Conservation (phyloP, 805 yeast species). For the Yamadazyma phyllophila region DNA sequence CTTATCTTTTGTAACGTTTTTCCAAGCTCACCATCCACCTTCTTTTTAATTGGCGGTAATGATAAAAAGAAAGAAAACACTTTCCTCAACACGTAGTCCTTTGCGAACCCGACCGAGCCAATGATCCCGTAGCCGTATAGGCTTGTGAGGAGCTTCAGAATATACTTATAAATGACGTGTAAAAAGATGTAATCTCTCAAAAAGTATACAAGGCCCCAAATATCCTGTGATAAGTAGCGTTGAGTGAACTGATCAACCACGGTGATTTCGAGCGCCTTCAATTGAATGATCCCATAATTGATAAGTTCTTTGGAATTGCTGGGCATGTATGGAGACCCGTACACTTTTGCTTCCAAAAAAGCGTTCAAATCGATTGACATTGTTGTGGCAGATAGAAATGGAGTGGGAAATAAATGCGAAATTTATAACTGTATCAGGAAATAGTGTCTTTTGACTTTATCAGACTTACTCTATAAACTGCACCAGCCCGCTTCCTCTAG, state of each 20-base stretch:
- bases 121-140: conserved; percentile 40
- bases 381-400: too few relatives aligned
- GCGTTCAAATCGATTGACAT: neutral
- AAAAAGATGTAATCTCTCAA: conserved; percentile 23
- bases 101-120: conserved; percentile 23
- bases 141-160: conserved; percentile 1
- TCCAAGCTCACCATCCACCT: conserved; percentile 60
- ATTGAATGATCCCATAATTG: conserved; percentile 6
- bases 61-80: conserved; percentile 32
- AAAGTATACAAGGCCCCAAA: conserved; percentile 15
- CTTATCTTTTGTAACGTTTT: conserved; percentile 52
- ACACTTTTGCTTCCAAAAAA: conserved; percentile 14
- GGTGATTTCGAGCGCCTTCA: neutral
- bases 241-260: conserved; percentile 1
- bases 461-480: too few relatives aligned
- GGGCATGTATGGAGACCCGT: conserved; percentile 25
- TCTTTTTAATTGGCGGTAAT: conserved; percentile 52
- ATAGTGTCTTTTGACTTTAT: neutral
- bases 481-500: conserved; percentile 3
- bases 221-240: conserved; percentile 4
- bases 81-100: conserved; percentile 12
- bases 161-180: conserved; percentile 13
- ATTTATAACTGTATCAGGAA: neutral
- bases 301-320: conserved; percentile 16
- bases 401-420: neutral